Conservation (phyloP, 2,329 filamentous ascomycete species). For the Alternaria brassicae region DNA sequence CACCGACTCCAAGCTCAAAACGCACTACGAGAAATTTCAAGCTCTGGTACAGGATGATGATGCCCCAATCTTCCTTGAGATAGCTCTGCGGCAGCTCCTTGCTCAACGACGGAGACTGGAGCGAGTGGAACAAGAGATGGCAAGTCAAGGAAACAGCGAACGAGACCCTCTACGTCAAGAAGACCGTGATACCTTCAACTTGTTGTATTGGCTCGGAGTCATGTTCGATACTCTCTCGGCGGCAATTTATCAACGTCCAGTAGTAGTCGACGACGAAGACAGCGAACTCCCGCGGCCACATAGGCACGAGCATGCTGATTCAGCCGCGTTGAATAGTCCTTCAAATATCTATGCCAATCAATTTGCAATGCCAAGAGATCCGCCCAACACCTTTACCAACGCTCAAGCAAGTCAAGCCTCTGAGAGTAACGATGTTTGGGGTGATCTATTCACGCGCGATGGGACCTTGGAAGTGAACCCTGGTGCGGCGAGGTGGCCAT, state of each 20-base stretch:
- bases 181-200: constrained; percentile 57
- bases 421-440: constrained; percentile 26
- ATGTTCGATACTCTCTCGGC: constrained; percentile 67
- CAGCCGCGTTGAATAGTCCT: neutral
- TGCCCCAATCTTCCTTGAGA: constrained; percentile 9
- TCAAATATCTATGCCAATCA: constrained; percentile 16
- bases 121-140: constrained; percentile 11
- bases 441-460: constrained; percentile 13
- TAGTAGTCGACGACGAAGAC: constrained; percentile 57
- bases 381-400: neutral
- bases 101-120: constrained; percentile 15
- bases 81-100: constrained; percentile 13
- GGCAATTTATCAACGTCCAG: constrained; percentile 59
- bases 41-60: constrained; percentile 11
- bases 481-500: constrained; percentile 11
- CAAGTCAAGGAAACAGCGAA: constrained; percentile 18
- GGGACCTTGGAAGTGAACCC: neutral
- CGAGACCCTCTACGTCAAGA: constrained; percentile 34
- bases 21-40: constrained; percentile 12
- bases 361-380: neutral
- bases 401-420: constrained; percentile 49
- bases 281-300: constrained; percentile 46
- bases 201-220: constrained; percentile 65
- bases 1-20: neutral
- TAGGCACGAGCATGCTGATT: neutral